Percentiles rank a stretch among this genome's conserved stretches.
Conservation (phyloP, 2,329 filamentous ascomycete species). For the Pseudocercospora eumusae region DNA sequence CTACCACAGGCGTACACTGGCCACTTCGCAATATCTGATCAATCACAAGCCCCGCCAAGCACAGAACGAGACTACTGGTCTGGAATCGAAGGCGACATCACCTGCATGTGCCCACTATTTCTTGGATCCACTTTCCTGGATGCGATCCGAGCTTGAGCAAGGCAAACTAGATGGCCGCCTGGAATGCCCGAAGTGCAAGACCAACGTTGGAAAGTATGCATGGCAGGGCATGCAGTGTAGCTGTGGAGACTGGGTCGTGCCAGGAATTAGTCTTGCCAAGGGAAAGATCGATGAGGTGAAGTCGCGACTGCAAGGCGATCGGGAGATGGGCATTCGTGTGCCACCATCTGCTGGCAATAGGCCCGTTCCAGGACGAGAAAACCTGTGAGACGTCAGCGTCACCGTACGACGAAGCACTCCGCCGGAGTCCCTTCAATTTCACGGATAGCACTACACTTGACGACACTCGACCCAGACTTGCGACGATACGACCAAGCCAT, state of each 20-base stretch:
- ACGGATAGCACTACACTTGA: not conserved
- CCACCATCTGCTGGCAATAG: conserved; percentile 34
- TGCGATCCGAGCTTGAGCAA: conserved; percentile 80
- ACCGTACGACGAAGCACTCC: not conserved
- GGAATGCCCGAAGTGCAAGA: conserved; percentile 80
- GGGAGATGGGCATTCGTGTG: conserved; percentile 39
- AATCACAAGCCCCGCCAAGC: conserved; percentile 53
- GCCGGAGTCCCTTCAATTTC: not conserved
- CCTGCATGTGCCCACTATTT: conserved; percentile 79
- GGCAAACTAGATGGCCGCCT: conserved; percentile 82
- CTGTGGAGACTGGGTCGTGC: conserved; percentile 86
- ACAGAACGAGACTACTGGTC: conserved; percentile 15
- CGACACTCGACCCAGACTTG: not conserved
- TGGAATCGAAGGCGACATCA: conserved; percentile 34
- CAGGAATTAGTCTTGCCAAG: conserved; percentile 82
- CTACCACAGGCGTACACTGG: conserved; percentile 57
- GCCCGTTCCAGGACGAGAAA: conserved; percentile 19
- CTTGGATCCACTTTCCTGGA: conserved; percentile 91
- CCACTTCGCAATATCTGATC: conserved; percentile 67
- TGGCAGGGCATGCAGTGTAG: conserved; percentile 96
- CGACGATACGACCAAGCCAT: not conserved
- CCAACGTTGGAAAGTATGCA: conserved; percentile 86
- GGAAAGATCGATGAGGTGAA: conserved; percentile 74
- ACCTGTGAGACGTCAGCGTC: conserved; percentile 24
- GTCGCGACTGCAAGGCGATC: conserved; percentile 27